These are phyloP conservation scores for Ochetophila trinervis DNA, from an alignment of 306 rosid species.

Conservation along the genomic window DNA sequence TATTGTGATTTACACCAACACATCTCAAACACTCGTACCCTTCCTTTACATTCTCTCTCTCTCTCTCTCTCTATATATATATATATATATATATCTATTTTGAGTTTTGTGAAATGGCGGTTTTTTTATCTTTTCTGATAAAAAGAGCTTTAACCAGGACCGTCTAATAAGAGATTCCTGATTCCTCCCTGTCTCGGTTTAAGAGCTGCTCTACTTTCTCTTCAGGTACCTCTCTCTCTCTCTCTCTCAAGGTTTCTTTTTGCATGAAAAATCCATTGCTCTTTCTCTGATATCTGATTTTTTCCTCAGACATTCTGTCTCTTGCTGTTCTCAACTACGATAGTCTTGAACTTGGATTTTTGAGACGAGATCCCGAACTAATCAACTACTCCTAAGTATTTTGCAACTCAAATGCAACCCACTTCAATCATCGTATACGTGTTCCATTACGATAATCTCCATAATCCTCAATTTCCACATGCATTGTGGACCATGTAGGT, in stretches of 20 bases:
- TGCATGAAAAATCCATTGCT: conserved; percentile 27
- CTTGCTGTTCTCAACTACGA: conserved; percentile 34
- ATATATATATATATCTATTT: too few species aligned
- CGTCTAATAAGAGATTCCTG: conserved; percentile 32
- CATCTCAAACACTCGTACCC: background rate
- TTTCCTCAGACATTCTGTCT: conserved; percentile 39
- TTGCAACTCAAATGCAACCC: conserved; percentile 5
- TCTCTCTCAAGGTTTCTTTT: conserved; percentile 12
- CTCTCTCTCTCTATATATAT: too few species aligned
- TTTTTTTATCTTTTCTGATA: background rate
- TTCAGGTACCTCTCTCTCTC: conserved; percentile 19
- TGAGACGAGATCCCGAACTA: conserved; percentile 11
- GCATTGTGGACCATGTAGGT: too few species aligned
- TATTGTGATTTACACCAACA: too few species aligned
- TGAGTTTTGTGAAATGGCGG: background rate
- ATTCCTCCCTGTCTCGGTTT: conserved; percentile 24
- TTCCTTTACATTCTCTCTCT: background rate
- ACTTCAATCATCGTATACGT: conserved; percentile 26
- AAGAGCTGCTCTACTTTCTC: conserved; percentile 38
- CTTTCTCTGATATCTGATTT: conserved; percentile 36
- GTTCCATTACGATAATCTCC: background rate
- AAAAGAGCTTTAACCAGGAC: conserved; percentile 12
- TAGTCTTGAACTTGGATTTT: conserved; percentile 27
- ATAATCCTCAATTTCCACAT: too few species aligned
- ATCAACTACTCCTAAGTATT: conserved; percentile 4